Evolutionary conservation across 495 filamentous ascomycete species (phyloP).

Genomic region (Neurospora terricola): DNA sequence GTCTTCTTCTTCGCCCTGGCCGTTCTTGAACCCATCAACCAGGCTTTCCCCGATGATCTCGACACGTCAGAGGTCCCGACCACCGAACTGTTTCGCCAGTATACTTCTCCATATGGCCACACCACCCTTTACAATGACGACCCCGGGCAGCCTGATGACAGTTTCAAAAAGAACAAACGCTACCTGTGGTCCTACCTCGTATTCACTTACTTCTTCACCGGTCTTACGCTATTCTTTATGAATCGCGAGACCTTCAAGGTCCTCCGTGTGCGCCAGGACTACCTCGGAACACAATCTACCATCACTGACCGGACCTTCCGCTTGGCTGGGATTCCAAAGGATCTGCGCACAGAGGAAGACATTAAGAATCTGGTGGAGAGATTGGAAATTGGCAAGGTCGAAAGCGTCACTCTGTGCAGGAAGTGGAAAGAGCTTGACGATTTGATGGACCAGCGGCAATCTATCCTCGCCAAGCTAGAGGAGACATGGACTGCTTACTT

Average conservation of each 20-base stretch:
- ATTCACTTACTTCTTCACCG: conserved; percentile 86
- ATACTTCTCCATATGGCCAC: conserved; percentile 1
- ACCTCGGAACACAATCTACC: conserved; percentile 85
- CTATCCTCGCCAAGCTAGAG: conserved; percentile 64
- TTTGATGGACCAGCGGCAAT: conserved; percentile 57
- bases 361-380: conserved; percentile 84
- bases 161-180: conserved; percentile 23
- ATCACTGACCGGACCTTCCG: conserved; percentile 91
- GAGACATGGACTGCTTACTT: conserved; percentile 69
- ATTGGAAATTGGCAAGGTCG: conserved; percentile 85
- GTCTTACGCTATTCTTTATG: conserved; percentile 71
- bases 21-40: conserved; percentile 80
- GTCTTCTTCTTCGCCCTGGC: conserved; percentile 70
- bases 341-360: conserved; percentile 68
- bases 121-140: neutral
- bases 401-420: conserved; percentile 76
- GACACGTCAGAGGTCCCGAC: conserved; percentile 2
- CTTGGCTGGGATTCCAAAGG: conserved; percentile 75
- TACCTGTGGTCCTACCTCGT: conserved; percentile 92
- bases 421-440: conserved; percentile 79
- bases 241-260: conserved; percentile 71
- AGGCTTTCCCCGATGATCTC: conserved; percentile 35
- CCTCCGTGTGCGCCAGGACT: conserved; percentile 77
- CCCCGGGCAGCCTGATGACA: conserved; percentile 20
- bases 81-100: conserved; percentile 6